These are phyloP conservation scores for Wickerhamiella siamensis DNA, from an alignment of 805 yeast genomes.

Conservation along the genomic window DNA sequence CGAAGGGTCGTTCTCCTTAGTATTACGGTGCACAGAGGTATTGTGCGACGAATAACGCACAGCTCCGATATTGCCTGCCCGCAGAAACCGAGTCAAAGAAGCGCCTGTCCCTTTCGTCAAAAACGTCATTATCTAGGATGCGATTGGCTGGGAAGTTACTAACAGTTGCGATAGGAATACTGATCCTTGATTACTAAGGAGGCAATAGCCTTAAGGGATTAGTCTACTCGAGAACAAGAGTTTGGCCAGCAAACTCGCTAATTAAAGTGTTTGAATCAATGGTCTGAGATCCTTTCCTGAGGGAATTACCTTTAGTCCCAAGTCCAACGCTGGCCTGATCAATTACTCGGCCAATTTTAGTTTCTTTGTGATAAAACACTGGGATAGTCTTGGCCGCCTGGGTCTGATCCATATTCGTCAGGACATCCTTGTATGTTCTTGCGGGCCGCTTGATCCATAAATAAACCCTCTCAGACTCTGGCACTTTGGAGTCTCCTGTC, in stretches of 20 bases:
- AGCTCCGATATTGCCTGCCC: background rate
- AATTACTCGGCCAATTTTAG: constrained; percentile 15
- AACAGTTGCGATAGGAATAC: background rate
- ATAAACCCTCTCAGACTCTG: constrained; percentile 24
- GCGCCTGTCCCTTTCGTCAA: background rate
- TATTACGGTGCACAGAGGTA: constrained; percentile 50
- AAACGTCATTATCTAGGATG: constrained; percentile 1
- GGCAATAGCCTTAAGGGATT: too few relatives aligned
- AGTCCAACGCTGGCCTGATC: background rate
- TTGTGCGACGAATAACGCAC: background rate
- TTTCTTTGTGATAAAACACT: constrained; percentile 15
- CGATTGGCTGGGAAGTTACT: constrained; percentile 3
- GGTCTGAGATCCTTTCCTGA: background rate
- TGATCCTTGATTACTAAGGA: too few relatives aligned
- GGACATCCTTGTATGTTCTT: constrained; percentile 11
- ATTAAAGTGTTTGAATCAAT: background rate
- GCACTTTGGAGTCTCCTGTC: constrained; percentile 26
- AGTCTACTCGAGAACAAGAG: background rate
- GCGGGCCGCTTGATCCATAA: constrained; percentile 19
- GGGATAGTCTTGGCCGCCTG: constrained; percentile 18
- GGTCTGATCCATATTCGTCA: constrained; percentile 9
- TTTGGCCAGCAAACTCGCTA: background rate
- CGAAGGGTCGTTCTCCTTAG: constrained; percentile 48
- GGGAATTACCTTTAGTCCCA: background rate
- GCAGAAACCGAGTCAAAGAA: background rate